Evolutionary conservation across 2,329 filamentous ascomycete genomes (phyloP).

Genomic region (Polychaeton citri): DNA sequence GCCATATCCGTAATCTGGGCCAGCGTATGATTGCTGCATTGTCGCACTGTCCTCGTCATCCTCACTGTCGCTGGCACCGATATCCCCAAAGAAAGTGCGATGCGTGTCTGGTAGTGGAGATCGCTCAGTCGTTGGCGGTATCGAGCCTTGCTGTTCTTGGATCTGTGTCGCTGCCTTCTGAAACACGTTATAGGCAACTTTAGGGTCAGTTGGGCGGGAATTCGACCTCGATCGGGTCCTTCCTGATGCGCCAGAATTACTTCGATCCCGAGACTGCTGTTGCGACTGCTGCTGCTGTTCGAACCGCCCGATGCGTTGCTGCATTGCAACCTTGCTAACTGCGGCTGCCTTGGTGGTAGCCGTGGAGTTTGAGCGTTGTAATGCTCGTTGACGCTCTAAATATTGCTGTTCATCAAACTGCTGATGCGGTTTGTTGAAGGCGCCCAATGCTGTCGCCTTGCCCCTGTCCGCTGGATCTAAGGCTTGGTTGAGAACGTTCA

Average conservation of each 20-base stretch:
- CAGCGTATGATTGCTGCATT: conserved; percentile 7
- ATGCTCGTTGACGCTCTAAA: conserved; percentile 64
- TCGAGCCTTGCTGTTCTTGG: conserved; percentile 7
- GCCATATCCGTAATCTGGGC: conserved; percentile 13
- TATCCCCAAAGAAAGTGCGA: conserved; percentile 26
- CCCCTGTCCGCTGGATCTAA: conserved; percentile 65
- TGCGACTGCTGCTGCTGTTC: conserved; percentile 7
- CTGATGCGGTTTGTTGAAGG: conserved; percentile 59
- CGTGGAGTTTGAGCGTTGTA: conserved; percentile 44
- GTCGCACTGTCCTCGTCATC: conserved; percentile 17
- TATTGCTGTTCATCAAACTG: conserved; percentile 79
- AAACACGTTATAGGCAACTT: conserved; percentile 30
- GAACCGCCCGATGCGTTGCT: conserved; percentile 12
- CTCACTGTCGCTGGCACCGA: conserved; percentile 27
- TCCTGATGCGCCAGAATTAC: conserved; percentile 7
- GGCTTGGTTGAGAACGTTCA: conserved; percentile 43
- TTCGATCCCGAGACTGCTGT: conserved; percentile 5
- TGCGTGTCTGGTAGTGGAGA: conserved; percentile 18
- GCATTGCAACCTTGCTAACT: conserved; percentile 7
- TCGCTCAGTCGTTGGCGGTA: conserved; percentile 2
- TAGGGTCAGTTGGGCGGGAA: conserved; percentile 17
- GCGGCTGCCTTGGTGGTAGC: conserved; percentile 4
- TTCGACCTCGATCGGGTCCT: conserved; percentile 19
- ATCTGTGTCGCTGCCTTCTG: conserved; percentile 32
- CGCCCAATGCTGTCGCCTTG: conserved; percentile 63